Conservation (phyloP, 1,284 basidiomycete genomes). For the Cutaneotrichosporon dermatis region DNA sequence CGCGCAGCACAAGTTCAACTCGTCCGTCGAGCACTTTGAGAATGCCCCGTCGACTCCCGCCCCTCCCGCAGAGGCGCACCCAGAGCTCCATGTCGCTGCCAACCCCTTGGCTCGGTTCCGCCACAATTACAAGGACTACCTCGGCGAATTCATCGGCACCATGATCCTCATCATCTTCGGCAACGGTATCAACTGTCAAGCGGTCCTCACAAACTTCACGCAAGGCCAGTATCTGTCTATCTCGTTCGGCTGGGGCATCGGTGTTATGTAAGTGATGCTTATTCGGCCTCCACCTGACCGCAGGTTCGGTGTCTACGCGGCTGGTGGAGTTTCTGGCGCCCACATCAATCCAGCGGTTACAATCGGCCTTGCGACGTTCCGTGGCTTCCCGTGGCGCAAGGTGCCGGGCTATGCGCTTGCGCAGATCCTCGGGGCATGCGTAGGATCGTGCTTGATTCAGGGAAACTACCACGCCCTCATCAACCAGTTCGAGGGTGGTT, state of each 20-base stretch:
- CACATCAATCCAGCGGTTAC: constrained; percentile 33
- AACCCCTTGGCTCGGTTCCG: constrained; percentile 9
- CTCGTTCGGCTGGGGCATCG: constrained; percentile 19
- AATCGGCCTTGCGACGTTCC: constrained; percentile 20
- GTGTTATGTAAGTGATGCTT: constrained; percentile 12
- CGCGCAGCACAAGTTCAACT: no score
- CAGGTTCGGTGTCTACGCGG: constrained; percentile 14
- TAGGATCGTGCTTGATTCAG: constrained; percentile 30
- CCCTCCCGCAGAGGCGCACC: background rate
- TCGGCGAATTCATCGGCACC: constrained; percentile 17
- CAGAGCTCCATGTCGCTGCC: background rate
- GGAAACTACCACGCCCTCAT: constrained; percentile 19
- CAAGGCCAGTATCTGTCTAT: constrained; percentile 14
- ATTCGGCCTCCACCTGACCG: background rate
- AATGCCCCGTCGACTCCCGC: background rate
- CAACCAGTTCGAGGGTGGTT: constrained; percentile 15
- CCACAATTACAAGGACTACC: constrained; percentile 5
- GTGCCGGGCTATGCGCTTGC: constrained; percentile 32
- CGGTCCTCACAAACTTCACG: constrained; percentile 7
- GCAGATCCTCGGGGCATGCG: constrained; percentile 32
- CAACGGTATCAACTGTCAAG: constrained; percentile 19
- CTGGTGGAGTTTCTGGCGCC: constrained; percentile 21
- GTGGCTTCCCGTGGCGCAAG: constrained; percentile 39
- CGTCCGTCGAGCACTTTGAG: constrained; percentile 3
- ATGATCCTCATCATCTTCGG: constrained; percentile 19